Percentiles rank a stretch among this genome's conserved stretches.
Conservation (phyloP, 257 asterid species). For the Solanum rostratum region DNA sequence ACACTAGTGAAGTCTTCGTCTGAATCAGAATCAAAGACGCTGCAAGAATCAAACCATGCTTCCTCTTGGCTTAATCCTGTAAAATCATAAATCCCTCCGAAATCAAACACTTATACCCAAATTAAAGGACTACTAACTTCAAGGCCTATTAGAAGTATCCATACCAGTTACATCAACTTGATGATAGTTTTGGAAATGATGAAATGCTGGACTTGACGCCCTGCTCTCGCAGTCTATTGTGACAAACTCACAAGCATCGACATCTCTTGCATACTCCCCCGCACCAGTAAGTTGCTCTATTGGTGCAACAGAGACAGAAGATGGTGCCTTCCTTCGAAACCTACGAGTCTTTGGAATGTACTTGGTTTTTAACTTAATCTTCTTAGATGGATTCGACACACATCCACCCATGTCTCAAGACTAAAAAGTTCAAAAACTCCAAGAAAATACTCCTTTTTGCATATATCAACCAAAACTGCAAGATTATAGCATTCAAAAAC, state of each 20-base stretch:
- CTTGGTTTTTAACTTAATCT: constrained; percentile 42
- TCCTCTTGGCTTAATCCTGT: constrained; percentile 53
- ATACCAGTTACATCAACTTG: constrained; percentile 25
- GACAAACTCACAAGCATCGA: constrained; percentile 24
- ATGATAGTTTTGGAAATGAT: constrained; percentile 9
- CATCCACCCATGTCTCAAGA: constrained; percentile 68
- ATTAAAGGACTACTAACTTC: background rate
- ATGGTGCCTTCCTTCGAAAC: constrained; percentile 46
- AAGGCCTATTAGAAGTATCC: background rate
- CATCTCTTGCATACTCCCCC: constrained; percentile 5
- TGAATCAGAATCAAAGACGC: constrained; percentile 63
- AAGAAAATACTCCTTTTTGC: background rate
- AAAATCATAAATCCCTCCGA: background rate
- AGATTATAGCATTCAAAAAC: background rate
- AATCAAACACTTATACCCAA: background rate
- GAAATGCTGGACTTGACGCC: constrained; percentile 1
- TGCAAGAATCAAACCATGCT: constrained; percentile 71
- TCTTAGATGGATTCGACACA: constrained; percentile 50
- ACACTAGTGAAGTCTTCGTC: constrained; percentile 72
- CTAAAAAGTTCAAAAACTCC: constrained; percentile 9
- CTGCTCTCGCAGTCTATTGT: background rate
- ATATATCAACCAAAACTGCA: constrained; percentile 46
- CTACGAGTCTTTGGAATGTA: constrained; percentile 36
- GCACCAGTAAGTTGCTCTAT: constrained; percentile 20
- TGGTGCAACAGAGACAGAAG: constrained; percentile 40